These are phyloP conservation scores for Kwoniella shandongensis DNA, from an alignment of 768 basidiomycete genomes.

Conservation along the genomic window DNA sequence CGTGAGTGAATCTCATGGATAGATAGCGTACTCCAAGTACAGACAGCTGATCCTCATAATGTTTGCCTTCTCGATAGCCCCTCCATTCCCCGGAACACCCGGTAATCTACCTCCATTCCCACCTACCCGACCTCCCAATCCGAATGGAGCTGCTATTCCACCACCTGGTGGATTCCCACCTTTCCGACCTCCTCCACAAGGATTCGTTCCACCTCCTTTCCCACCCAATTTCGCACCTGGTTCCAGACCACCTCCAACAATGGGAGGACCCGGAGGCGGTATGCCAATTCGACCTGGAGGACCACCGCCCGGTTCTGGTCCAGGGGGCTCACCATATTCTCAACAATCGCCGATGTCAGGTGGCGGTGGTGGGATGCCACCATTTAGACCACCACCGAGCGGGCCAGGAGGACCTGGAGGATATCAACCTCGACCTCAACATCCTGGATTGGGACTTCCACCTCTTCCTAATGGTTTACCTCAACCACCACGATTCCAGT, in stretches of 20 bases:
- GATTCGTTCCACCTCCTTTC: slow-evolving; percentile 42
- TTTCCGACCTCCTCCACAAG: slow-evolving; percentile 36
- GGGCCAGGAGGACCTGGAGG: slow-evolving; percentile 7
- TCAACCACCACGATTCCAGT: slow-evolving; percentile 23
- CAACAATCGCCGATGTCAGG: slow-evolving; percentile 9
- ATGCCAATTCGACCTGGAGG: background rate
- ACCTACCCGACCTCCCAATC: slow-evolving; percentile 22
- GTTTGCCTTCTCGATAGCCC: background rate
- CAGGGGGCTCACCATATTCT: background rate
- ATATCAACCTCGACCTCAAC: slow-evolving; percentile 20
- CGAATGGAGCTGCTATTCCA: slow-evolving; percentile 8
- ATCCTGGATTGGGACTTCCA: slow-evolving; percentile 38
- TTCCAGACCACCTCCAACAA: slow-evolving; percentile 21
- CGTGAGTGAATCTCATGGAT: slow-evolving; percentile 16
- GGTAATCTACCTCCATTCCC: slow-evolving; percentile 40
- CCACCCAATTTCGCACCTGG: slow-evolving; percentile 37
- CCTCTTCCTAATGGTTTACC: slow-evolving; percentile 33
- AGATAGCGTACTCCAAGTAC: background rate
- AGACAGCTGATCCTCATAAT: background rate
- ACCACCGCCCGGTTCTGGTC: background rate
- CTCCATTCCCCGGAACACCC: slow-evolving; percentile 8
- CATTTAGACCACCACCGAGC: slow-evolving; percentile 28
- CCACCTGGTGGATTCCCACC: slow-evolving; percentile 39
- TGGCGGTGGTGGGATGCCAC: slow-evolving; percentile 20
- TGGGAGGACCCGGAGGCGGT: background rate